Percentiles rank a stretch among this genome's conserved stretches.
phyloP scores from a whole-genome alignment of 2,329 filamentous ascomycete genomes.

The Colletotrichum phormii region DNA sequence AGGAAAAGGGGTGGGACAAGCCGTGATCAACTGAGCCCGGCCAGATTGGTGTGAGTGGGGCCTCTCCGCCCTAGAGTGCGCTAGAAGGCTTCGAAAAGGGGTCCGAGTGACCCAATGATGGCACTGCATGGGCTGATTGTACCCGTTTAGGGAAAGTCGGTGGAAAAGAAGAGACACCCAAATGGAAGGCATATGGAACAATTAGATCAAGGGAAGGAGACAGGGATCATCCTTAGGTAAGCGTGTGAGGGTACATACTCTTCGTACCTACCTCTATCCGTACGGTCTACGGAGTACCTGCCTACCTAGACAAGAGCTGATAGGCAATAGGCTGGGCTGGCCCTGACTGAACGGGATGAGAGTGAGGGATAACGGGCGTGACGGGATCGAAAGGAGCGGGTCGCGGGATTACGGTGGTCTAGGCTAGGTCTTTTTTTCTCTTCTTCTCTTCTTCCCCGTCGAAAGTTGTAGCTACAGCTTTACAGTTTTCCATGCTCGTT shows the following conservation, averaged over 20 bases:
- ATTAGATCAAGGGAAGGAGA: slow-evolving; percentile 11
- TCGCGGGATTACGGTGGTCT: slow-evolving; percentile 6
- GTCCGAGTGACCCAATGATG: slow-evolving; percentile 11
- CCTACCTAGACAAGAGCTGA: no score
- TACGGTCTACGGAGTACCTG: no score
- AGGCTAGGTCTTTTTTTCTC: slow-evolving; percentile 4
- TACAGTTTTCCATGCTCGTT: neutral
- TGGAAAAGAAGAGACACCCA: neutral
- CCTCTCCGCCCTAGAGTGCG: slow-evolving; percentile 6
- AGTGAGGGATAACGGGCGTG: neutral
- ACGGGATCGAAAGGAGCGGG: neutral
- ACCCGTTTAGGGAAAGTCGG: slow-evolving; percentile 2
- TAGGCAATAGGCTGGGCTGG: neutral
- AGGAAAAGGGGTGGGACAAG: slow-evolving; percentile 5
- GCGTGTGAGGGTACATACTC: no score
- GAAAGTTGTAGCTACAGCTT: neutral
- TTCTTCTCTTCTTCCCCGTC: neutral
- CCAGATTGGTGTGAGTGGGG: slow-evolving; percentile 18
- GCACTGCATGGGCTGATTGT: neutral
- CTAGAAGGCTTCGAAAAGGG: slow-evolving; percentile 32
- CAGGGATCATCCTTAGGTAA: neutral
- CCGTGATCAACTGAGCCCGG: neutral
- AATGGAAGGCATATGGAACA: slow-evolving; percentile 30
- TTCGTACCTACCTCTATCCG: no score
- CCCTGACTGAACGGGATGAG: neutral